Conservation (phyloP, 305 asterid species). For the Fraxinus sp. region DNA sequence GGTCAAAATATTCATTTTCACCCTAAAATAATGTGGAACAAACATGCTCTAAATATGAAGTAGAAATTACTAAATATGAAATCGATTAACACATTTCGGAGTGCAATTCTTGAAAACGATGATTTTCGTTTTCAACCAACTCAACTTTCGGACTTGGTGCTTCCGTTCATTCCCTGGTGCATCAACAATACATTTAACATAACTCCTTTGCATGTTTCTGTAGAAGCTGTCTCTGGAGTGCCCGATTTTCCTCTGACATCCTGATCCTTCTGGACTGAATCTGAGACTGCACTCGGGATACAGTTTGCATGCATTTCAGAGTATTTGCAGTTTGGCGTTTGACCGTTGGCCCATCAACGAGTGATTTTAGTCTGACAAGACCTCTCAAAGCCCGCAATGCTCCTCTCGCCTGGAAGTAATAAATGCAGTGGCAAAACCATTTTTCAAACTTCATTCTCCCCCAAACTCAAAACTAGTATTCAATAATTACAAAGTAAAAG, state of each 20-base stretch:
- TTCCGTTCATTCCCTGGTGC: too few relatives aligned
- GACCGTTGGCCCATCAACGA: conserved; percentile 78
- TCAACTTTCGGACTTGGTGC: neutral
- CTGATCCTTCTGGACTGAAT: conserved; percentile 75
- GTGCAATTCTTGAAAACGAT: neutral
- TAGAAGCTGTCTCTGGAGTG: conserved; percentile 71
- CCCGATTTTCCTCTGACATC: conserved; percentile 68
- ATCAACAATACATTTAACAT: too few relatives aligned
- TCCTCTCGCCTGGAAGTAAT: conserved; percentile 74
- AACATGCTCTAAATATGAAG: too few relatives aligned
- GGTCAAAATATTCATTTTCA: too few relatives aligned
- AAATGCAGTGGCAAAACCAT: neutral
- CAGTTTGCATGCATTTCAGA: conserved; percentile 79
- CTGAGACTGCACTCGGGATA: conserved; percentile 90
- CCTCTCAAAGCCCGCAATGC: conserved; percentile 92
- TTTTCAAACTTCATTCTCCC: neutral
- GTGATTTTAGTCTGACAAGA: conserved; percentile 80
- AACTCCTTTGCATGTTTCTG: conserved; percentile 77
- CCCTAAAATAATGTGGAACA: too few relatives aligned
- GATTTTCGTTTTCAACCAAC: neutral
- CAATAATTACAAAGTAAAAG: neutral
- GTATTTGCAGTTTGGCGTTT: conserved; percentile 88
- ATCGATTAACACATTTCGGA: too few relatives aligned
- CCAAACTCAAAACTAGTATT: neutral
- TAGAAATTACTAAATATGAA: too few relatives aligned